A percentile compares a stretch with the other conserved stretches of the same genome.
These are phyloP conservation scores for Monosporozyma siamensis DNA, from an alignment of 805 yeast species.

Conservation along the genomic window DNA sequence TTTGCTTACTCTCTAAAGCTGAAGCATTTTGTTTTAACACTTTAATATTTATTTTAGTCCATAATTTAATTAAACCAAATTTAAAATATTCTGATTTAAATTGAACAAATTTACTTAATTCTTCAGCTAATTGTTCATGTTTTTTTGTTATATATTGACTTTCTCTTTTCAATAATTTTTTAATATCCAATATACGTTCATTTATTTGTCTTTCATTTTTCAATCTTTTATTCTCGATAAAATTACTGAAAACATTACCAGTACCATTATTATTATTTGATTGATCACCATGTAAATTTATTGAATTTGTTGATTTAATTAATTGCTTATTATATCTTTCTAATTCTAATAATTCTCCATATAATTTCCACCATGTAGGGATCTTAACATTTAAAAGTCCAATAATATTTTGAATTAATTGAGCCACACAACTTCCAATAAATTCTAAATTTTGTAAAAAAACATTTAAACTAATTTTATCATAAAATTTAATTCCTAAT, in stretches of 20 bases:
- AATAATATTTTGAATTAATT: slow-evolving; percentile 26
- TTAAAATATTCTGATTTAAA: slow-evolving; percentile 37
- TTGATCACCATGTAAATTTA: neutral
- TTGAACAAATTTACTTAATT: slow-evolving; percentile 47
- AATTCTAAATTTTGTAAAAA: slow-evolving; percentile 6
- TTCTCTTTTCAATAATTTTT: slow-evolving; percentile 35
- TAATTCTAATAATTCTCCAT: slow-evolving; percentile 33
- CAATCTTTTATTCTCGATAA: slow-evolving; percentile 45
- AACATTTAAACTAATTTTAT: neutral
- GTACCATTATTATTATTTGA: slow-evolving; percentile 8
- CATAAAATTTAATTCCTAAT: neutral
- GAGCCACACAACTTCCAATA: slow-evolving; percentile 14
- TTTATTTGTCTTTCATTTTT: slow-evolving; percentile 38
- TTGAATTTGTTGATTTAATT: slow-evolving; percentile 9
- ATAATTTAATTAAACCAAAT: slow-evolving; percentile 8
- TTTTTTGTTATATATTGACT: slow-evolving; percentile 39
- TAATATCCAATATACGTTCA: slow-evolving; percentile 33
- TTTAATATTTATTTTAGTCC: slow-evolving; percentile 3
- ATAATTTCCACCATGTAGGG: slow-evolving; percentile 38
- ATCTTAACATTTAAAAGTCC: slow-evolving; percentile 30
- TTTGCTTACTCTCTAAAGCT: neutral
- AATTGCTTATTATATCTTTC: slow-evolving; percentile 23
- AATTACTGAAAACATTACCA: slow-evolving; percentile 22
- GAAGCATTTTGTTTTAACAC: neutral
- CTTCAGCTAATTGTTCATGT: slow-evolving; percentile 59